Base-by-base conservation (phyloP, 352 stramenopile genomes). In the Globisporangium ultimum region DNA sequence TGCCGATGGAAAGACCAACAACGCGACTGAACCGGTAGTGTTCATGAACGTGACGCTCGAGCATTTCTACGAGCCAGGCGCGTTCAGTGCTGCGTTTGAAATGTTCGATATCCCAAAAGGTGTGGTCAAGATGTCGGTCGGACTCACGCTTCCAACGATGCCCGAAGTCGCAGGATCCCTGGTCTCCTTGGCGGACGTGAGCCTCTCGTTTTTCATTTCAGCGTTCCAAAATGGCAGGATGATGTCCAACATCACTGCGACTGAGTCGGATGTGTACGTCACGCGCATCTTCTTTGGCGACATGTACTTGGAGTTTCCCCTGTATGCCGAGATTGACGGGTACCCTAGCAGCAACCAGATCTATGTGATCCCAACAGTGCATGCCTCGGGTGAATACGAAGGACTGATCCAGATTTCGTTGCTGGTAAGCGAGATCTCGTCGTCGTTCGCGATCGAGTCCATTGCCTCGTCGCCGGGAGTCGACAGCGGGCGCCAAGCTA, bases 351-450 rank as follows among this genome's bases (percentile, higher is more conserved):
- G 42, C 6, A 20, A 20, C 8, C 24, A 20, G n/a, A 7, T 60
- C 13, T 46, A 12, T 1, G 41, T 67, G 13, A 7, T 18, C 14
- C 17, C 42, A 13, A 53, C 45, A 17, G 24, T 46, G 9, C 55
- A 70, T 46, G 54, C 12, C 0, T 55, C 64, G 1, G 59, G 64
- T 1, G 60, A 60, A 21, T 58, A 55, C 54, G 20, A 50, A 14
- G 59, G 64, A 14, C 55, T 70, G 20, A 60, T 64, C 20, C n/a
- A 67, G 43, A 22, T 70, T 11, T 41, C 53, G 14, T 17, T 70
- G 10, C 13, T 54, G 2, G 18, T 70, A 2, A 13, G 7, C 15
- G 0, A 21, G 11, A 6, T 60, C 20, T n/a, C 12, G 6, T 15
- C n/a, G 2, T 20, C 2, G 7, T 41, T 66, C 17, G 12, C 0